Percentiles rank a stretch among this genome's conserved stretches.
phyloP scores from a whole-genome alignment of 1,139 yeast genomes.

The Zygoascus sp. region DNA sequence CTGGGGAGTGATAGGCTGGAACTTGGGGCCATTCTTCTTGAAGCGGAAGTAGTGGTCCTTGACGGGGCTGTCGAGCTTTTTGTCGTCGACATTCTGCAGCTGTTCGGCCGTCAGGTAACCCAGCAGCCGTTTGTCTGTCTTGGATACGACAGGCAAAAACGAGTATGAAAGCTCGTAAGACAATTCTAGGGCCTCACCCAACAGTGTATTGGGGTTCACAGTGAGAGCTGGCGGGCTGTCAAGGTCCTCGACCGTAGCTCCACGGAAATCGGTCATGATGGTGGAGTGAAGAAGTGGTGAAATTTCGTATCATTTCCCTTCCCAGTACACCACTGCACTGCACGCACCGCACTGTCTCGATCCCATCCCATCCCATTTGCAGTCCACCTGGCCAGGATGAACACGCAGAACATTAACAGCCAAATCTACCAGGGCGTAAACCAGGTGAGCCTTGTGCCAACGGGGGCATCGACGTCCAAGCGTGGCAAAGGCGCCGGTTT shows the following conservation, averaged over 20 bases:
- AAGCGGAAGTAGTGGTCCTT: conserved; percentile 32
- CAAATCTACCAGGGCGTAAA: conserved; percentile 41
- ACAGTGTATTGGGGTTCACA: conserved; percentile 49
- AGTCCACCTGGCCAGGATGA: conserved; percentile 1
- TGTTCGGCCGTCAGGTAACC: conserved; percentile 56
- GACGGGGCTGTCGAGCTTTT: conserved; percentile 42
- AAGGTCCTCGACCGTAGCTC: conserved; percentile 57
- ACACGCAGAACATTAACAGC: conserved; percentile 5
- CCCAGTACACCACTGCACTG: too few species aligned
- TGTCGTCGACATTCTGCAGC: conserved; percentile 38
- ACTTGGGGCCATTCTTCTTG: conserved; percentile 23
- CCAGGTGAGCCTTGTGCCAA: conserved; percentile 43
- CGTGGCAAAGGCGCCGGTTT: conserved; percentile 75
- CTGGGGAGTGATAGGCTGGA: conserved; percentile 49
- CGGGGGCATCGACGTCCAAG: conserved; percentile 41
- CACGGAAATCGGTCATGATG: conserved; percentile 11
- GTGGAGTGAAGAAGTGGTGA: conserved; percentile 3
- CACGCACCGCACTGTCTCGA: too few species aligned
- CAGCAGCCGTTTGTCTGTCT: conserved; percentile 45
- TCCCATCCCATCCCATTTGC: background rate
- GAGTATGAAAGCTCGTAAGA: conserved; percentile 57
- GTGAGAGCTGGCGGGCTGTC: conserved; percentile 60
- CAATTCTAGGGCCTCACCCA: conserved; percentile 43
- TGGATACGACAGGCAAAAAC: conserved; percentile 54
- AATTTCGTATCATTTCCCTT: too few species aligned